These are phyloP conservation scores for Musa acuminata DNA, from an alignment of 176 grass and related monocot species.

Conservation along the genomic window DNA sequence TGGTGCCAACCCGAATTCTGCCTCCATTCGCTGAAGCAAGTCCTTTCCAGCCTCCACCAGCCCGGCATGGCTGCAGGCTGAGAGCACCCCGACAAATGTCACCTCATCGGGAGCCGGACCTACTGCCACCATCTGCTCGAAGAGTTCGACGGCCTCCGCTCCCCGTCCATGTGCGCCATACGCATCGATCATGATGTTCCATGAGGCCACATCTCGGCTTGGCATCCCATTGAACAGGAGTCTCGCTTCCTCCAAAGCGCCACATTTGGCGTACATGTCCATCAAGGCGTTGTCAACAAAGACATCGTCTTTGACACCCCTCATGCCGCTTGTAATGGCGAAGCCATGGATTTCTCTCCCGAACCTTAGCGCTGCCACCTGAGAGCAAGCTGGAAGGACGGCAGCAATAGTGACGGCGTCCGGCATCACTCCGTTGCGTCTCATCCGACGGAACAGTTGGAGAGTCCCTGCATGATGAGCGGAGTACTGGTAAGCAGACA, in stretches of 20 bases:
- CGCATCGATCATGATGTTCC: constrained; percentile 73
- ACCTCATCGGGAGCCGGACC: constrained; percentile 27
- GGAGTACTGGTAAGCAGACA: constrained; percentile 44
- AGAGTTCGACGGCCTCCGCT: constrained; percentile 32
- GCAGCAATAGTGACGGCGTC: constrained; percentile 36
- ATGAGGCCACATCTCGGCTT: constrained; percentile 38
- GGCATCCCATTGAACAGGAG: constrained; percentile 32
- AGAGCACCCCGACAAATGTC: constrained; percentile 31
- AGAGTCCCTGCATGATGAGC: constrained; percentile 32
- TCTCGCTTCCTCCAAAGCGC: constrained; percentile 36
- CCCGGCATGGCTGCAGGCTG: constrained; percentile 33
- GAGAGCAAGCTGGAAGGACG: constrained; percentile 43
- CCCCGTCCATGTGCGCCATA: constrained; percentile 52
- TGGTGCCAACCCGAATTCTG: constrained; percentile 24
- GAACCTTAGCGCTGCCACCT: constrained; percentile 34
- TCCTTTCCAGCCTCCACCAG: constrained; percentile 24
- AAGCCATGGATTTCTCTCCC: constrained; percentile 52
- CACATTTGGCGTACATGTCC: constrained; percentile 61
- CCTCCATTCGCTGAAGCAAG: constrained; percentile 27
- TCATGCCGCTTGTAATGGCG: constrained; percentile 34
- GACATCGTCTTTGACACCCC: constrained; percentile 7
- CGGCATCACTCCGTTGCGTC: constrained; percentile 8
- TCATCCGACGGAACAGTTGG: constrained; percentile 38
- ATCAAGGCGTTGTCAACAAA: constrained; percentile 42
- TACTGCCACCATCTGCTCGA: constrained; percentile 28